Base-by-base conservation (phyloP, 2,329 filamentous ascomycete genomes). In the Penicillium sp. region DNA sequence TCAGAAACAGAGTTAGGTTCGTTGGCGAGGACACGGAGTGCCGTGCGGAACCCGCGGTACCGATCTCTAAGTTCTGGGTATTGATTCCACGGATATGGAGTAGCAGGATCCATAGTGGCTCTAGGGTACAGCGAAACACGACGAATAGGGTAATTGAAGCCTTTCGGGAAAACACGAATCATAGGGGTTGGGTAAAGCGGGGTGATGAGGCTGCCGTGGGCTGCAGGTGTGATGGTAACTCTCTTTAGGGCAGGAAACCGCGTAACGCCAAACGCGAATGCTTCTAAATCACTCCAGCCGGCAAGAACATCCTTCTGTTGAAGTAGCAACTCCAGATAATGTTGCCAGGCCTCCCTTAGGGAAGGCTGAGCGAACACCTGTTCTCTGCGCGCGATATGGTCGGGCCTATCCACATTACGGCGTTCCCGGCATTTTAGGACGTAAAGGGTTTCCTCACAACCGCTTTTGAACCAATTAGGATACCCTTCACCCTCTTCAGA, bases 201-300 rank as follows among this genome's bases (percentile, higher is more conserved):
- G 0, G 46, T 42, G n/a, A 67, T 64, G 0, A 67, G 52, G 31
- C 59, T 52, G 0, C 70, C 69, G 51, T 76, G 72, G 0, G 70
- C 59, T 2, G 69, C 68, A 2, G 66, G 68, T 4, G 73, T 75
- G 5, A 77, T 48, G 0, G 61, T 72, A 9, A 77, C 55, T 36
- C 63, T 65, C 29, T 48, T 61, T 2, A 77, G 56, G 2, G 57
- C 59, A 0, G 70, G 66, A 36, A 76, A 73, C 3, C 55, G 62
- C 10, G 54, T 35, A 3, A 75, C 25, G 2, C 61, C 70, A 35
- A 65, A 63, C 5, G 57, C 46, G 1, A 77, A 59, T 4, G 61
- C 69, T 6, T 55, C 41, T 1, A 52, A 46, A 44, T 76, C 67
- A 4, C 56, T 50, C 0, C 47, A 46, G 12, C 56, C 57, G 2